Evolutionary conservation across 345 rosid species (phyloP), one percentile per base, ranked within the genome.

Genomic region (Eucalyptus marginata): DNA sequence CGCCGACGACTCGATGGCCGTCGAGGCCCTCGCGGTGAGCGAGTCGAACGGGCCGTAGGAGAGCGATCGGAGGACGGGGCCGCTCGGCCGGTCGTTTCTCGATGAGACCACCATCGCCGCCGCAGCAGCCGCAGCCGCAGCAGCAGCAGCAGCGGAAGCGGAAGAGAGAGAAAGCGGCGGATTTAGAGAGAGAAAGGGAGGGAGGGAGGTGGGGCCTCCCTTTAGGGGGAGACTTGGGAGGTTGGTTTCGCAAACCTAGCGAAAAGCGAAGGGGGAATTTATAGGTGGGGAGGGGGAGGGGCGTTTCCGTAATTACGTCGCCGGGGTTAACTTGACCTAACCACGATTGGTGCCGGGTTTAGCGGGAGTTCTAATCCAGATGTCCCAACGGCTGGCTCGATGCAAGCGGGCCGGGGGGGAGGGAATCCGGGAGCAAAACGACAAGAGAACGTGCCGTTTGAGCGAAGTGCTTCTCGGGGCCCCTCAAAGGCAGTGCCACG

Each of bases 191-290:
- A n/a, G n/a, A n/a, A n/a, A n/a, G 29, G 6, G 47, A 40, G 33
- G 40, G n/a, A n/a, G n/a, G 27, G 83, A 31, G 33, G 15, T 71
- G 62, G 62, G 86, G 52, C 86, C 33, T 88, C 87, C 89, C 10
- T 13, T 44, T 8, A 79, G 27, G 93, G 90, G 90, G 94, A 91
- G 93, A 59, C 68, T 33, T 64, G 95, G 94, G 90, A 85, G 7
- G 91, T 86, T 91, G 92, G 94, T 95, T 96, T 86, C 93, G 96
- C 97, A 97, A 97, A 97, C 99, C 96, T 94, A 87, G 90, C 93
- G 93, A 79, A 91, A 96, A 90, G 94, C 95, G 25, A 93, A 76
- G 88, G 93, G 66, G n/a, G 43, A 29, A 92, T 95, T 93, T 94
- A 94, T 94, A 95, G 95, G 31, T 89, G 2, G 50, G 50, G 33